Percentiles rank a stretch among this genome's conserved stretches.
Conservation (phyloP, 257 asterid species). For the Penstemon newberryi region DNA sequence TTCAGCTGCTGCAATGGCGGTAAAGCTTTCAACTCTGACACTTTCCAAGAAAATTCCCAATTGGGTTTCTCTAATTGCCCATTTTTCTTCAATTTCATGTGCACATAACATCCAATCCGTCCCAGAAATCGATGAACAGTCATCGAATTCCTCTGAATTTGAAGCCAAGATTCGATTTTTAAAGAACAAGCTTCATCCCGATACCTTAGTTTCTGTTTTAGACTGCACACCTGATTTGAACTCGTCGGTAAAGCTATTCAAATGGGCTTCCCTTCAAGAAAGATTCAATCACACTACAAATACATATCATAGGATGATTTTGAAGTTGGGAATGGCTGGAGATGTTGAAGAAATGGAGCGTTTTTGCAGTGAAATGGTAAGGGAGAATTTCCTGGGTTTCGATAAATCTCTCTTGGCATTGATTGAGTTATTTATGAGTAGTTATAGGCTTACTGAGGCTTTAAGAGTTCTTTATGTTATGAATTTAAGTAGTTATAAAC, state of each 20-base stretch:
- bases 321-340: slow-evolving; percentile 79
- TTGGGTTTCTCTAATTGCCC: slow-evolving; percentile 41
- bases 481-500: slow-evolving; percentile 54
- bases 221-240: slow-evolving; percentile 63
- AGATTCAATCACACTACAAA: slow-evolving; percentile 56
- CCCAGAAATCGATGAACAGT: slow-evolving; percentile 45
- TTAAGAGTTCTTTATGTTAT: slow-evolving; percentile 61
- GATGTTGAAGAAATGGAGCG: slow-evolving; percentile 72
- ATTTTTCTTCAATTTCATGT: slow-evolving; percentile 56
- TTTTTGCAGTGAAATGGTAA: slow-evolving; percentile 65
- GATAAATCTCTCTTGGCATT: slow-evolving; percentile 51
- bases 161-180: slow-evolving; percentile 55
- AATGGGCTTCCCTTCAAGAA: slow-evolving; percentile 80
- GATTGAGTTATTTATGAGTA: slow-evolving; percentile 53
- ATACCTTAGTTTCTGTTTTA: slow-evolving; percentile 46
- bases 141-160: slow-evolving; percentile 40
- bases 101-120: slow-evolving; percentile 38
- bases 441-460: slow-evolving; percentile 62
- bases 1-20: slow-evolving; percentile 53
- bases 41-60: slow-evolving; percentile 44
- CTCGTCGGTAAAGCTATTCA: slow-evolving; percentile 65
- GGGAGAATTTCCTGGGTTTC: slow-evolving; percentile 50
- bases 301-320: slow-evolving; percentile 61
- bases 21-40: slow-evolving; percentile 48
- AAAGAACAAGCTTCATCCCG: slow-evolving; percentile 57